Conservation (phyloP, 441 rosid species). For the Capsella rubella region DNA sequence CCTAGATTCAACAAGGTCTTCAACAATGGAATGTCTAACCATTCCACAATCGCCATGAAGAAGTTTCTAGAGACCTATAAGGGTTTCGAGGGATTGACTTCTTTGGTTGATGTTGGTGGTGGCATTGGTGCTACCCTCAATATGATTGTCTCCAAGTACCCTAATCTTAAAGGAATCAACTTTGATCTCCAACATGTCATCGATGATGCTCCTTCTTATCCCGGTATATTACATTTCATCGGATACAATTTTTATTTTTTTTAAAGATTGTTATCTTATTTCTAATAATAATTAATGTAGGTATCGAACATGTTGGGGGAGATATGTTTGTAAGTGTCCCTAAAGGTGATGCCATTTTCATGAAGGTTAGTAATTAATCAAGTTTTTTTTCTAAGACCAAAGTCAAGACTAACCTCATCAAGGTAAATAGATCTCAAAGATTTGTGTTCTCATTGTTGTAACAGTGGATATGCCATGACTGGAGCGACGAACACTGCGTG, state of each 20-base stretch:
- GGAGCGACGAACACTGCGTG: constrained; percentile 80
- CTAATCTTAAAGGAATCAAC: constrained; percentile 73
- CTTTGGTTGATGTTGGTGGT: constrained; percentile 88
- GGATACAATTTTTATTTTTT: not conserved
- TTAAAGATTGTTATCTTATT: constrained; percentile 1
- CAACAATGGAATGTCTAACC: constrained; percentile 71
- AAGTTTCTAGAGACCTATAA: constrained; percentile 67
- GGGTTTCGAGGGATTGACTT: constrained; percentile 65
- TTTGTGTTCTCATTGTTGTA: constrained; percentile 6
- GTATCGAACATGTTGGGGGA: constrained; percentile 77
- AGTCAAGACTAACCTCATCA: too few relatives aligned
- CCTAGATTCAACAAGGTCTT: constrained; percentile 76
- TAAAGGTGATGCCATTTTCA: constrained; percentile 73
- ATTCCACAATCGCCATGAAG: constrained; percentile 75
- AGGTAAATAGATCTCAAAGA: not conserved
- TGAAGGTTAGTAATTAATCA: constrained; percentile 62
- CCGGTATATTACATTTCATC: constrained; percentile 49
- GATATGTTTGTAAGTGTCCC: constrained; percentile 88
- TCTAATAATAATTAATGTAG: constrained; percentile 35
- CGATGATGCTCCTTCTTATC: constrained; percentile 63
- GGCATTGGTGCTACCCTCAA: constrained; percentile 75
- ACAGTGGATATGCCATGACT: constrained; percentile 90
- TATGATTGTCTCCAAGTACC: constrained; percentile 71
- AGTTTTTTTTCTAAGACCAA: not conserved
- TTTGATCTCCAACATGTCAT: constrained; percentile 82